Conservation (phyloP, 768 basidiomycete genomes). For the Auricularia sp. region DNA sequence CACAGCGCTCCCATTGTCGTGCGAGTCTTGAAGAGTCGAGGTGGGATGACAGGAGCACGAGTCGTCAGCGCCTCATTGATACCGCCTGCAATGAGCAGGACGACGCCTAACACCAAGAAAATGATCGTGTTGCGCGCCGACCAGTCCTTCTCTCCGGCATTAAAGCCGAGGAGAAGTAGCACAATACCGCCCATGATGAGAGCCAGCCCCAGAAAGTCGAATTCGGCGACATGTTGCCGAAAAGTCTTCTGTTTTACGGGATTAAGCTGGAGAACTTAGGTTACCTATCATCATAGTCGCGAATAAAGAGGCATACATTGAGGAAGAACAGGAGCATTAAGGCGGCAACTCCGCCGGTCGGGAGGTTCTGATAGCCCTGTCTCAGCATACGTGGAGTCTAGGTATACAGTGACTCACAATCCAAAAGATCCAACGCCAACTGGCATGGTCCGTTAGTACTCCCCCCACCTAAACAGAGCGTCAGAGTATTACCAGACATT, state of each 20-base stretch:
- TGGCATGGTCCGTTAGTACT: slow-evolving; percentile 7
- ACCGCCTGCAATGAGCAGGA: slow-evolving; percentile 19
- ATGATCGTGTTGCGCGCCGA: slow-evolving; percentile 20
- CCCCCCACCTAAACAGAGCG: slow-evolving; percentile 5
- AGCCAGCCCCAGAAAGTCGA: slow-evolving; percentile 31
- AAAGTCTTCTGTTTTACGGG: slow-evolving; percentile 23
- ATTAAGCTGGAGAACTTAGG: slow-evolving; percentile 25
- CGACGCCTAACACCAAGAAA: slow-evolving; percentile 25
- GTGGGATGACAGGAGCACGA: slow-evolving; percentile 57
- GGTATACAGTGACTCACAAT: slow-evolving; percentile 4
- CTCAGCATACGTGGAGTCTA: not conserved
- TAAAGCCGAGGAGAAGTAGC: slow-evolving; percentile 30
- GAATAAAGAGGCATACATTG: slow-evolving; percentile 21
- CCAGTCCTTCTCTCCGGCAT: slow-evolving; percentile 25
- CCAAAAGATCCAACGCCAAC: slow-evolving; percentile 18
- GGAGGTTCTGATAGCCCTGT: slow-evolving; percentile 10
- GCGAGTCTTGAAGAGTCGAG: slow-evolving; percentile 68
- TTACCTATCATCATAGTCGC: not conserved
- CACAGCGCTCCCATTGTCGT: slow-evolving; percentile 56
- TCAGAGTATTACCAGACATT: not conserved
- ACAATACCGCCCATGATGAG: slow-evolving; percentile 26
- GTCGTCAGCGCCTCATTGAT: slow-evolving; percentile 27
- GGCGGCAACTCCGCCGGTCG: slow-evolving; percentile 20
- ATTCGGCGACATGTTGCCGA: slow-evolving; percentile 22
- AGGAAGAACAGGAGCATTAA: slow-evolving; percentile 59